Conservation (phyloP, 257 asterid genomes). For the Solanum ahanhuiri region DNA sequence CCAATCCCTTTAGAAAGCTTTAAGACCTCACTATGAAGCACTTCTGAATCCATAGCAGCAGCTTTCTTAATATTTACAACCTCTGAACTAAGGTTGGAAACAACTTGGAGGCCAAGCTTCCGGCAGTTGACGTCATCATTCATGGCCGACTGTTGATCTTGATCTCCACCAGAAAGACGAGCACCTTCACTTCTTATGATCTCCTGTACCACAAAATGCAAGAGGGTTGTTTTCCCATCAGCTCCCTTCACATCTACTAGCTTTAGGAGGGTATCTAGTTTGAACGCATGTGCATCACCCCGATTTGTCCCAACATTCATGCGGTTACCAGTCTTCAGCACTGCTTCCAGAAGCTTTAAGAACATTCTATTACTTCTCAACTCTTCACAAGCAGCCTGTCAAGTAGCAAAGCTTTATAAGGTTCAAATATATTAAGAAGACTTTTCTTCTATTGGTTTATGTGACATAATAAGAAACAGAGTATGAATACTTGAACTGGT, state of each 20-base stretch:
- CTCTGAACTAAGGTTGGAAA: slow-evolving; percentile 60
- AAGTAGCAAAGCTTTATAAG: slow-evolving; percentile 2
- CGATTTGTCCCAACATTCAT: slow-evolving; percentile 97
- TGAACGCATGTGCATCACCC: slow-evolving; percentile 95
- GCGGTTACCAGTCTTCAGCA: slow-evolving; percentile 84
- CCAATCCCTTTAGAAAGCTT: slow-evolving; percentile 65
- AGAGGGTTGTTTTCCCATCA: slow-evolving; percentile 90
- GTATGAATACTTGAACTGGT: not conserved
- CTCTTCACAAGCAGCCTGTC: slow-evolving; percentile 90
- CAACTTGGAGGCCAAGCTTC: slow-evolving; percentile 78
- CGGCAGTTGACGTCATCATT: slow-evolving; percentile 57
- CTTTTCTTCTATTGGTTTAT: not conserved
- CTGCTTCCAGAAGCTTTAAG: slow-evolving; percentile 96
- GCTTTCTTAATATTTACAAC: slow-evolving; percentile 82
- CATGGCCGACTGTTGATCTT: slow-evolving; percentile 23
- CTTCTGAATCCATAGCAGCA: slow-evolving; percentile 92
- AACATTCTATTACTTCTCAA: slow-evolving; percentile 76
- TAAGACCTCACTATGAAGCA: slow-evolving; percentile 56
- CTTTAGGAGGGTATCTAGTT: slow-evolving; percentile 93
- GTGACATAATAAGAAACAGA: not conserved
- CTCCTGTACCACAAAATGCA: slow-evolving; percentile 95
- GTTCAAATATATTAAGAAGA: not conserved
- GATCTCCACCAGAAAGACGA: slow-evolving; percentile 40
- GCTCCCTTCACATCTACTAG: slow-evolving; percentile 90
- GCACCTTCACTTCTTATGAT: slow-evolving; percentile 76